Evolutionary conservation across 345 rosid genomes (phyloP), one percentile per base, ranked within the genome.

Genomic region (Rhodamnia argentea): DNA sequence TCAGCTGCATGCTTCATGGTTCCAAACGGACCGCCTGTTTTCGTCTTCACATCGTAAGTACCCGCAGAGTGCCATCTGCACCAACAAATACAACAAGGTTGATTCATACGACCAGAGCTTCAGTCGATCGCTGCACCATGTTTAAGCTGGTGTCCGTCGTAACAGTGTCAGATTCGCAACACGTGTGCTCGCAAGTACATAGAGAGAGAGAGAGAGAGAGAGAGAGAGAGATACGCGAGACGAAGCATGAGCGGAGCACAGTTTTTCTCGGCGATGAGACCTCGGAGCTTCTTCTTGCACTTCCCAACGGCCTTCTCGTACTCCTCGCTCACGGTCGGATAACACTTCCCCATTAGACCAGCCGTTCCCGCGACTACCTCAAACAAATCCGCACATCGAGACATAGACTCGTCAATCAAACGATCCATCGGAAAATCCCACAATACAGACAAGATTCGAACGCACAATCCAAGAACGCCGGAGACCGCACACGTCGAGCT

Each of bases 51-150:
- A 74, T 97, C 99, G 76, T 84, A 97, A 4, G 99, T 97, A 59
- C 99, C 99, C 74, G 99, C 98, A 5, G 99, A 95, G 94, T 97
- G 99, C 99, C 99, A 96, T 52, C 99, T 97, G 92, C 78, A 86
- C 42, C 51, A 16, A 15, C 83, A 24, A 22, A 37, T 24, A 70
- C 78, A 26, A 53, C 18, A 57, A 84, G 52, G 81, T 29, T 24
- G 83, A 85, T 78, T 70, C 32, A 7, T 18, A 83, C 24, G 5
- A 85, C 32, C 50, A 20, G 4, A 32, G 40, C 23, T 37, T 32
- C 78, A 18, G 78, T 70, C 78, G 78, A 70, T 32, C 78, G 78
- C 24, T 3, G 20, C 58, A 8, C 58, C 58, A 3, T 52, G 15
- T 12, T 52, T 52, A 52, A 52, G 16, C 53, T 52, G 53, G 5